phyloP scores from a whole-genome alignment of 192 early-diverging fungal genomes.

The Mortierella claussenii region DNA sequence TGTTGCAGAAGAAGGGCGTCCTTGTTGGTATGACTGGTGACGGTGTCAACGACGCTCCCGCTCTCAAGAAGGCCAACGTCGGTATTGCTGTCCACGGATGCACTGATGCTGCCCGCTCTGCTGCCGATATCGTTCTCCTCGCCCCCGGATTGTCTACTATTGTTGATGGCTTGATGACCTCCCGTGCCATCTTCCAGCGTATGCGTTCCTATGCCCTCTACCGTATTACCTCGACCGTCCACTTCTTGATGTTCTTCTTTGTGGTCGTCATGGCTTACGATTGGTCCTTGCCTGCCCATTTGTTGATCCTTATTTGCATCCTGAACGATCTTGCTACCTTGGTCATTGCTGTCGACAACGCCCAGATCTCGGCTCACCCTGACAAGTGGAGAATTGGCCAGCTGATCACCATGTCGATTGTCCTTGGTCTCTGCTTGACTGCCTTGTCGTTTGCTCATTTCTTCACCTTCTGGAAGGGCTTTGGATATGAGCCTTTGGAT shows the following conservation, averaged over 20 bases:
- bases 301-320: constrained; percentile 86
- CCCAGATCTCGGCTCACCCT: constrained; percentile 83
- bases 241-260: constrained; percentile 95
- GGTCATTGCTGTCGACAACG: constrained; percentile 91
- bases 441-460: constrained; percentile 82
- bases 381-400: constrained; percentile 95
- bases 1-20: constrained; percentile 88
- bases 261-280: constrained; percentile 82
- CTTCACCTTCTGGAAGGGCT: constrained; percentile 76
- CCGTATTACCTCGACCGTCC: constrained; percentile 92
- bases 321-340: constrained; percentile 88
- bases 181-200: constrained; percentile 90
- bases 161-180: constrained; percentile 84
- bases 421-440: constrained; percentile 78
- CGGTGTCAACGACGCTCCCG: constrained; percentile 98
- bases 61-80: constrained; percentile 97
- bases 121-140: constrained; percentile 95
- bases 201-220: constrained; percentile 89
- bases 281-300: constrained; percentile 80
- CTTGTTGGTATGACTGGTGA: constrained; percentile 97
- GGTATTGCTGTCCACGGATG: constrained; percentile 97
- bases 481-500: constrained; percentile 58
- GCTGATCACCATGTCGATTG: constrained; percentile 77
- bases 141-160: constrained; percentile 87
- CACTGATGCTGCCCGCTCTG: constrained; percentile 95